Percentiles rank a stretch among this genome's conserved stretches.
phyloP scores from a whole-genome alignment of 352 stramenopile species.

The Globisporangium cederbergense region DNA sequence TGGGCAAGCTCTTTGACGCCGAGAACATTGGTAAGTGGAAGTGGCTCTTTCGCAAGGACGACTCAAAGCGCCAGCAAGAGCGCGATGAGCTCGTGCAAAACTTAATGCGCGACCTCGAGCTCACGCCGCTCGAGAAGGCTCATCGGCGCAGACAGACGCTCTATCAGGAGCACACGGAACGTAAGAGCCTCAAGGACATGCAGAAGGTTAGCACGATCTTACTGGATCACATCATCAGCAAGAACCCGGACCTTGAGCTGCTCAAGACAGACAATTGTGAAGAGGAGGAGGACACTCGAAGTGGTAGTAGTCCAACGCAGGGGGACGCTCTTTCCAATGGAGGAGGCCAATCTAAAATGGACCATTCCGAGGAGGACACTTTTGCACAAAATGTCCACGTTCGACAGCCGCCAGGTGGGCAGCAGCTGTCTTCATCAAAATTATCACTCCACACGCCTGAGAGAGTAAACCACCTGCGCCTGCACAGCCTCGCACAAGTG shows the following conservation, averaged over 20 bases:
- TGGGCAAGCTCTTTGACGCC: conserved; percentile 63
- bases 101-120: conserved; percentile 45
- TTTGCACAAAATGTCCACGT: too few relatives aligned
- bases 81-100: conserved; percentile 33
- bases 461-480: conserved; percentile 15
- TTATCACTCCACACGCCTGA: not conserved
- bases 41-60: conserved; percentile 60
- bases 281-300: not conserved
- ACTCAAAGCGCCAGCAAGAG: conserved; percentile 43
- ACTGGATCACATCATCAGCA: conserved; percentile 66
- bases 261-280: conserved; percentile 22
- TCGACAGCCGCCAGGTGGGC: not conserved
- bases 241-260: conserved; percentile 50
- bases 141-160: conserved; percentile 35
- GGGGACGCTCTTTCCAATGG: not conserved
- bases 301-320: conserved; percentile 10
- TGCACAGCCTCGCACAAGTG: conserved; percentile 53
- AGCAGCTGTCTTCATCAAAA: not conserved
- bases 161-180: conserved; percentile 47
- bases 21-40: conserved; percentile 42
- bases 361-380: not conserved
- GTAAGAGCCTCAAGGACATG: conserved; percentile 44
- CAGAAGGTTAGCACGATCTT: conserved; percentile 47
- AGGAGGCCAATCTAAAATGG: not conserved
- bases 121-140: conserved; percentile 39